Percentiles rank a stretch among this genome's conserved stretches.
Conservation (phyloP, 164 flowering plant genomes). For the Magnolia changhungtana region DNA sequence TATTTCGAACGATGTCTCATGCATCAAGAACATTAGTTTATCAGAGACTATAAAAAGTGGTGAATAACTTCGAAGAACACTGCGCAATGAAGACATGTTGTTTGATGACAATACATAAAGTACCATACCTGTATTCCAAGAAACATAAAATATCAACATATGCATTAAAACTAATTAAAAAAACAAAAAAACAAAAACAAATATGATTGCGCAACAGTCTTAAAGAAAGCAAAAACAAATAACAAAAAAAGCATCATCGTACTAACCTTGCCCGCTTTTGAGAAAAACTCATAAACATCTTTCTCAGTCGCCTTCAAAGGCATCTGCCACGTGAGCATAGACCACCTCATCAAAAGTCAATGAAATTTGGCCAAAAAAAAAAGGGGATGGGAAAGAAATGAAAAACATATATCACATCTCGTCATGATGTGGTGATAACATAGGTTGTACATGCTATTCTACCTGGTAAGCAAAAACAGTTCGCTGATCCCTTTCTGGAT, state of each 20-base stretch:
- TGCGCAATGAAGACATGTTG: constrained; percentile 10
- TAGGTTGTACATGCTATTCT: constrained; percentile 4
- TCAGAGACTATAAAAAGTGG: constrained; percentile 12
- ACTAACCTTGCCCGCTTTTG: constrained; percentile 94
- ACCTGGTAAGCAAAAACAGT: constrained; percentile 99
- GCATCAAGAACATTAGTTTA: constrained; percentile 18
- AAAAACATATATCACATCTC: background rate
- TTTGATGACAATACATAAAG: constrained; percentile 8
- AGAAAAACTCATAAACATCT: constrained; percentile 91
- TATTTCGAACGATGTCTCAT: constrained; percentile 18
- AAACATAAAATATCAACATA: constrained; percentile 8
- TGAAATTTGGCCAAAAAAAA: background rate
- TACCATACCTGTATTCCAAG: constrained; percentile 7
- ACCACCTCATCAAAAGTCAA: constrained; percentile 5
- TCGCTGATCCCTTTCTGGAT: constrained; percentile 97
- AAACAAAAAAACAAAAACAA: background rate
- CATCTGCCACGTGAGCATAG: constrained; percentile 51
- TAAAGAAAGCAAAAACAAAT: background rate
- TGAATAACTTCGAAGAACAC: constrained; percentile 13
- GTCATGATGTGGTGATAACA: background rate
- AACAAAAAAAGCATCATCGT: constrained; percentile 5
- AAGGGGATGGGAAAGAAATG: background rate
- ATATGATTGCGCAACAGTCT: background rate
- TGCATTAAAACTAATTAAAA: constrained; percentile 6
- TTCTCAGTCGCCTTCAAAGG: constrained; percentile 87